Conservation (phyloP, 257 asterid species). For the Solanum habrochaites region DNA sequence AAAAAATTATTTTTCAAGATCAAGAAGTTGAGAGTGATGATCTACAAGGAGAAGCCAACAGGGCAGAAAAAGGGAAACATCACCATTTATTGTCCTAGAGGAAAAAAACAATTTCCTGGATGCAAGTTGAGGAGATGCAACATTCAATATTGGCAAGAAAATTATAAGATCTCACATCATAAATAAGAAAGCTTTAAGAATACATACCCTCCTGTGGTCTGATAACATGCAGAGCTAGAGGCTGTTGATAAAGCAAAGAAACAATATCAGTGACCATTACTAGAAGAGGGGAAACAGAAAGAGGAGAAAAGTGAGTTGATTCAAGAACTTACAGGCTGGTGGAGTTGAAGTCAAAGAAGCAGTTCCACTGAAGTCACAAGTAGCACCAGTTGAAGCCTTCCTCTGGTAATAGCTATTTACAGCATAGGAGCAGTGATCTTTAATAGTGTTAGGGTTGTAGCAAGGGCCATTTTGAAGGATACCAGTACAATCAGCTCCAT, state of each 20-base stretch:
- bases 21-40: background rate
- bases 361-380: constrained; percentile 62
- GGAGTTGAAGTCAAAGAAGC: constrained; percentile 22
- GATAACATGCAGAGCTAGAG: constrained; percentile 33
- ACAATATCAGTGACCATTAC: background rate
- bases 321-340: constrained; percentile 33
- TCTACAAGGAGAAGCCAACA: background rate
- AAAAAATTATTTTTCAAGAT: background rate
- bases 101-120: too few relatives aligned
- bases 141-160: background rate
- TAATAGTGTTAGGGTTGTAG: constrained; percentile 59
- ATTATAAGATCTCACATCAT: constrained; percentile 1
- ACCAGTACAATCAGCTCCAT: constrained; percentile 67
- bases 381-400: constrained; percentile 27
- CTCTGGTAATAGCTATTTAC: constrained; percentile 82
- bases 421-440: constrained; percentile 83
- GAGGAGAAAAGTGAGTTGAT: background rate
- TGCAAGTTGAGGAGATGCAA: background rate
- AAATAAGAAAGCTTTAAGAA: background rate
- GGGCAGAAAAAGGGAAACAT: background rate
- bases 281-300: background rate
- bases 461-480: constrained; percentile 56
- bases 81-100: background rate
- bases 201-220: constrained; percentile 53
- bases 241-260: constrained; percentile 18